Percentiles rank a stretch among this genome's conserved stretches.
These are phyloP conservation scores for Leonotis leonurus DNA, from an alignment of 257 asterid species.

Conservation along the genomic window DNA sequence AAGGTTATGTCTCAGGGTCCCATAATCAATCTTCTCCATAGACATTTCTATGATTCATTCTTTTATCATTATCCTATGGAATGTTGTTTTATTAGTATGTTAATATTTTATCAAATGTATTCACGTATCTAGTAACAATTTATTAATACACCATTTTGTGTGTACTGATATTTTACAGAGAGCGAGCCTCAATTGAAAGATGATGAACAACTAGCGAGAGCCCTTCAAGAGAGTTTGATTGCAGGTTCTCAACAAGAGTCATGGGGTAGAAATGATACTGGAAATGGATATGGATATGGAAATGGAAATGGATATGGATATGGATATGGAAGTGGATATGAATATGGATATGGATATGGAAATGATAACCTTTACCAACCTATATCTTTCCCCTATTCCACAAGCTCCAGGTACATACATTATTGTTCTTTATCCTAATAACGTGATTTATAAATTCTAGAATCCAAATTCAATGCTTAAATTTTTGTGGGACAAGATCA, in stretches of 20 bases:
- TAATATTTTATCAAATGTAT: no score
- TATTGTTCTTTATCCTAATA: background rate
- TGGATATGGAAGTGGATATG: slow-evolving; percentile 27
- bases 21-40: background rate
- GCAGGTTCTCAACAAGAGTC: slow-evolving; percentile 45
- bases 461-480: background rate
- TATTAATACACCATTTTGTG: slow-evolving; percentile 6
- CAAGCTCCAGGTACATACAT: slow-evolving; percentile 29
- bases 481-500: background rate
- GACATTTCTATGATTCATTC: background rate
- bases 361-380: slow-evolving; percentile 35
- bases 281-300: slow-evolving; percentile 17
- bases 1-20: background rate
- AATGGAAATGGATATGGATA: slow-evolving; percentile 10
- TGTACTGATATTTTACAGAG: slow-evolving; percentile 30
- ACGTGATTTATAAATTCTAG: background rate
- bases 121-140: background rate
- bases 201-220: slow-evolving; percentile 74
- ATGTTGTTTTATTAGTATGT: no score
- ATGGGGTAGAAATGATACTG: slow-evolving; percentile 29
- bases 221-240: slow-evolving; percentile 66
- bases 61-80: background rate
- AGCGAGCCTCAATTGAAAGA: slow-evolving; percentile 51
- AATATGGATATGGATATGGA: slow-evolving; percentile 29
- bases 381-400: slow-evolving; percentile 27